Evolutionary conservation across 2,329 filamentous ascomycete genomes (phyloP), one percentile per base, ranked within the genome.

Genomic region (Cordyceps cateniannulata): DNA sequence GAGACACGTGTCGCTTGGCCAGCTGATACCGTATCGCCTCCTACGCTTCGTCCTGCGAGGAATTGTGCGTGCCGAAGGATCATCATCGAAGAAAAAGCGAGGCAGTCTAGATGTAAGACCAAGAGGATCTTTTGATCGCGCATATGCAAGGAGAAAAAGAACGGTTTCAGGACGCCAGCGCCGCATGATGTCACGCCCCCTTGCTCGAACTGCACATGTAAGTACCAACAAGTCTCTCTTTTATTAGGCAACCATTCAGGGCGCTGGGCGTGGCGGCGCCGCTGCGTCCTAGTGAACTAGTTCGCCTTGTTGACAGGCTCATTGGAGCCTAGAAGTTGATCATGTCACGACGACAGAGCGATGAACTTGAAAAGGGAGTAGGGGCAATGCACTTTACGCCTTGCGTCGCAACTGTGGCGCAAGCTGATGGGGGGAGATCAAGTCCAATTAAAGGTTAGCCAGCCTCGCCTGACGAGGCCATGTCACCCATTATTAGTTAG

Each of bases 211-310:
- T 27, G 24, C 20, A 6, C 20, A 45, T 24, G 7, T 25, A 10
- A 16, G 12, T 40, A 20, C 35, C 3, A 12, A 16, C 10, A 5
- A 38, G 35, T 38, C 9, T 10, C 18, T 40, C 16, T 32, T 32
- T 18, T 29, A 44, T 18, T 29, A 44, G 40, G 40, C 52, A 55
- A 16, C 38, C 7, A 29, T 38, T 38, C 40, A 12, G 44, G 5
- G 40, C 52, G 52, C 52, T 45, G 52, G 52, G 24, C 52, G 52
- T 55, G 52, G 52, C 52, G 52, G 16, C 40, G 52, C 40, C 38
- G 32, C 52, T 27, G 12, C 20, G 10, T 45, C 25, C n/a, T n/a
- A 50, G 48, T n/a, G 24, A 14, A 32, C 16, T 27, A n/a, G 40
- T 18, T 24, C 44, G 52, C 44, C 24, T 7, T n/a, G 16, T 29